Evolutionary conservation across 768 basidiomycete species (phyloP).

Genomic region (Mrakia frigida): DNA sequence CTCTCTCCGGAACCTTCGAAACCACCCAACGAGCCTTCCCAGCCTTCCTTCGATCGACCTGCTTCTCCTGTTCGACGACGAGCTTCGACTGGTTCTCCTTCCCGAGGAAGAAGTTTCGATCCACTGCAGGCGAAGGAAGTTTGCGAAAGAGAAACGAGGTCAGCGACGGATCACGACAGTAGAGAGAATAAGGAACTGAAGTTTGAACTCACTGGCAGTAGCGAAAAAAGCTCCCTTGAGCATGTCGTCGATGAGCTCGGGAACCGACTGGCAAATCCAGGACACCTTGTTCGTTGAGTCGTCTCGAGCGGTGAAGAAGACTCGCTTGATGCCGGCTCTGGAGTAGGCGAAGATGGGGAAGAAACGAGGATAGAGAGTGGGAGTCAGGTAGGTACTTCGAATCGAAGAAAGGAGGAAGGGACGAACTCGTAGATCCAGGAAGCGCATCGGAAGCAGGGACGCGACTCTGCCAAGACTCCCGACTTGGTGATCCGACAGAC

Average conservation of each 20-base stretch:
- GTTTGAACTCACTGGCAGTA: constrained; percentile 5
- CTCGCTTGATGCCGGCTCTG: constrained; percentile 24
- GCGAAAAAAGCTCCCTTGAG: constrained; percentile 9
- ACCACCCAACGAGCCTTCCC: background rate
- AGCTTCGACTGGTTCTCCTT: background rate
- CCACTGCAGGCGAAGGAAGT: background rate
- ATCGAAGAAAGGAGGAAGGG: background rate
- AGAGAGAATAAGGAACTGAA: background rate
- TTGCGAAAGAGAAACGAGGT: background rate
- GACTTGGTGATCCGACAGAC: constrained; percentile 15
- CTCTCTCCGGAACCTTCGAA: background rate
- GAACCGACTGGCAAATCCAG: constrained; percentile 10
- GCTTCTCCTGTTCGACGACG: background rate
- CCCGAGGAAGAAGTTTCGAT: constrained; percentile 12
- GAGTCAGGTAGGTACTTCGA: too few relatives aligned
- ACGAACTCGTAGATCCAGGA: constrained; percentile 12
- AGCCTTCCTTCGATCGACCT: background rate
- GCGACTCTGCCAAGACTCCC: constrained; percentile 4
- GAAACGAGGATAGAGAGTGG: background rate
- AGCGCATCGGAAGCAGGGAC: constrained; percentile 9
- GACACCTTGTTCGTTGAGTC: background rate
- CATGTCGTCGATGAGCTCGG: background rate
- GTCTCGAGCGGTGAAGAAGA: constrained; percentile 8
- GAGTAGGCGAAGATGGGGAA: background rate
- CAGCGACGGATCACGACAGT: background rate